Percentiles rank a stretch among this genome's conserved stretches.
Evolutionary conservation across 2,329 filamentous ascomycete species (phyloP).

Genomic region (Fusarium armeniacum): DNA sequence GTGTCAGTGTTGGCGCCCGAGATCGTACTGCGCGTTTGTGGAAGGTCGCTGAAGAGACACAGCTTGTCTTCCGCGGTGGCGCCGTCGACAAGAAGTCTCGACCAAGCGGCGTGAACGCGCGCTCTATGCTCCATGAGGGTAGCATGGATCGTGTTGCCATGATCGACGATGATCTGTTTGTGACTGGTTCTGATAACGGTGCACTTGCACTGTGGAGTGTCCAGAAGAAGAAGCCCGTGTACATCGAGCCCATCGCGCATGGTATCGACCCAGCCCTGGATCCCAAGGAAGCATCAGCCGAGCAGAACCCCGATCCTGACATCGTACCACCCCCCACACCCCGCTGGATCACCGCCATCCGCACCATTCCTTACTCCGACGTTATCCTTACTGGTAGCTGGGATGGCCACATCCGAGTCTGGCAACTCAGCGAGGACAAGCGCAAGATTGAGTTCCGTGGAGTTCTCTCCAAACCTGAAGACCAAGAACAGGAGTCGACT

Average conservation of each 20-base stretch:
- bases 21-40: conserved; percentile 93
- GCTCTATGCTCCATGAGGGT: conserved; percentile 77
- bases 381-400: conserved; percentile 92
- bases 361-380: conserved; percentile 90
- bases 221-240: conserved; percentile 94
- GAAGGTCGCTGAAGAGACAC: conserved; percentile 96
- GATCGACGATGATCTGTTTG: conserved; percentile 88
- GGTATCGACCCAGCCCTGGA: conserved; percentile 81
- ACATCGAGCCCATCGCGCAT: conserved; percentile 83
- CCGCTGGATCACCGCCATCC: conserved; percentile 90
- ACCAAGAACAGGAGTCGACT: conserved; percentile 40
- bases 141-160: conserved; percentile 94
- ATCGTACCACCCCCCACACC: conserved; percentile 76
- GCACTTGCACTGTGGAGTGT: conserved; percentile 88
- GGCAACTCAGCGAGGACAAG: conserved; percentile 88
- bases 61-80: conserved; percentile 93
- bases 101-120: conserved; percentile 59
- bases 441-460: conserved; percentile 80
- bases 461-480: conserved; percentile 65
- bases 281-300: conserved; percentile 80
- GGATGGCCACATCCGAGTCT: conserved; percentile 87
- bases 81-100: conserved; percentile 69
- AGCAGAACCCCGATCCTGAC: conserved; percentile 71
- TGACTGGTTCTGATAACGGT: conserved; percentile 95
- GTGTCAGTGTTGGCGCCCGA: conserved; percentile 89